Evolutionary conservation across 768 basidiomycete species (phyloP), one percentile per base, ranked within the genome.

Genomic region (Nidularia pulvinata): DNA sequence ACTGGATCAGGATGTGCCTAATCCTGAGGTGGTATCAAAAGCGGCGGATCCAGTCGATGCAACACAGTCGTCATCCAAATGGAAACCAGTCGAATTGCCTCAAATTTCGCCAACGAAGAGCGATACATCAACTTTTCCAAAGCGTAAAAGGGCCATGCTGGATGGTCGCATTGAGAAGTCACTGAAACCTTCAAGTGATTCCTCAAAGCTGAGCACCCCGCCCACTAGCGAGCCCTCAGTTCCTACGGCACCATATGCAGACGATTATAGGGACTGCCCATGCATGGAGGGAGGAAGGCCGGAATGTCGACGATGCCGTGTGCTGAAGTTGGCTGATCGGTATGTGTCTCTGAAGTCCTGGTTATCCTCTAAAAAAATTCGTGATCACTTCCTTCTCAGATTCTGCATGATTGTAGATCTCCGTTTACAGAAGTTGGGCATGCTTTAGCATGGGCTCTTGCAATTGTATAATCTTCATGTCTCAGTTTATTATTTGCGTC

Each of bases 311-410:
- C 46, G 53, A 46, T 61, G 60, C 30, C 39, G 43, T 22, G 30
- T 61, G n/a, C 43, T 61, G 43, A 46, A 35, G 33, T 51, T 58
- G 35, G 49, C 57, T 35, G 60, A 61, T 34, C 55, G 43, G 59
- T 57, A 34, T 14, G 57, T 54, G 30, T 22, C n/a, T 25, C 25
- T 25, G 25, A 25, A 4, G 25, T 25, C 25, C 25, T 25, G 32
- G 22, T 35, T 47, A 32, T 16, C 19, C 9, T n/a, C 6, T 19
- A 46, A 35, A 52, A n/a, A 25, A 25, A 25, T 25, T 25, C 25
- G n/a, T n/a, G n/a, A n/a, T n/a, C n/a, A n/a, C n/a, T n/a, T n/a
- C 11, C 30, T 35, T 34, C 22, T 39, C 43, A 58, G 57, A 25
- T 58, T 58, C 32, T 58, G 57, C 44, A 44, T 36, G 10, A 42